Base-by-base conservation (phyloP, 441 rosid genomes). In the Oxalis stricta region DNA sequence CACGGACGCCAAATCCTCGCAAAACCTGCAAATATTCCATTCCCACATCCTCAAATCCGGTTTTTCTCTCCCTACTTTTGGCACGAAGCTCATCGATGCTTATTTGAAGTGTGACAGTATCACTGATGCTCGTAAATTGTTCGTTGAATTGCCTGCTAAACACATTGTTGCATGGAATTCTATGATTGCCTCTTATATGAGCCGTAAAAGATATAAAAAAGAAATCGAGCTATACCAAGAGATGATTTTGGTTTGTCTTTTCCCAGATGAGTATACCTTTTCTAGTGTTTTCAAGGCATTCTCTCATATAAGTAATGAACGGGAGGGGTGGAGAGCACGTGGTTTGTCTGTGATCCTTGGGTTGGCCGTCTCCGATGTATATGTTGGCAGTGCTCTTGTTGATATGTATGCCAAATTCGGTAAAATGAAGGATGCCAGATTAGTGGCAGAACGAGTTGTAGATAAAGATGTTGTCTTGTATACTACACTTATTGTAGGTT, bases 381-480 rank as follows among this genome's bases (percentile, higher is more conserved):
- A 60, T 46, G 70, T 69, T 18, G 61, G 67, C 20, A 64, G 64
- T 34, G 64, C 70, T 22, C 61, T 64, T 5, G 67, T 64, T 5
- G 65, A 69, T 54, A 64, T 64, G 65, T 64, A 69, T 49, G 60
- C 60, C 0, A 69, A 69, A 41, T 59, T 68, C 37, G 63, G 73
- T 0, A 59, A 52, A 48, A 62, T 63, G 44, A 63, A 60, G 36
- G 69, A 59, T 41, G 73, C 69, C 2, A 45, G 48, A 48, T 55
- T 63, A 38, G 66, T 68, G 7, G 51, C 58, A 18, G 61, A 60
- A 49, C 62, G 70, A 1, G 60, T 64, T 10, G 69, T 43, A 19
- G 52, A 49, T 41, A 64, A 52, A 51, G 70, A 57, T n/a, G 74
- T 64, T 0, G 74, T 64, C 36, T 45, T 69, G 60, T 55, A 55